Evolutionary conservation across 495 filamentous ascomycete species (phyloP), one percentile per base, ranked within the genome.

Genomic region (Penicillium robsamsonii): DNA sequence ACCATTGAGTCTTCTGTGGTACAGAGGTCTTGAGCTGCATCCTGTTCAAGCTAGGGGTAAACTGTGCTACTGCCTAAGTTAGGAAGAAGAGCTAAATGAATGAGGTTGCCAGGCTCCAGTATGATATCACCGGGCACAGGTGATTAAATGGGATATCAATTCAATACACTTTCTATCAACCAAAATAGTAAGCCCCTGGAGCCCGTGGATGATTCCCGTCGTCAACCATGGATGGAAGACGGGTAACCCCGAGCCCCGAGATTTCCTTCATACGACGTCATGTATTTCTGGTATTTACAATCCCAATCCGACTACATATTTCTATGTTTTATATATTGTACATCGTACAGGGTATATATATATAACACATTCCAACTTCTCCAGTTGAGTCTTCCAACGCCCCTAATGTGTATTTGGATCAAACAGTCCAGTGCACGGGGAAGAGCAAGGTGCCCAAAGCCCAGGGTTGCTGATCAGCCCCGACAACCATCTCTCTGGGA

Each of bases 11-110:
- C 13, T 52, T 43, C 50, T 42, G 52, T 54, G 41, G 43, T 29
- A 54, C 52, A 27, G 37, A 37, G 40, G 9, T 8, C 18, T 54
- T 54, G 52, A 46, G 41, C 52, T 54, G 52, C 52, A 52, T 52
- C 50, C 52, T 54, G 42, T 46, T 54, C 52, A 37, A 54, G 50
- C 38, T 27, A 52, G 52, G 52, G 52, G 52, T 54, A 54, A 46
- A 35, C 29, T 18, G 50, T 43, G 37, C 24, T 31, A 52, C 38
- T 40, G 24, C 35, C 50, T 52, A 29, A 12, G 31, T 37, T n/a
- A 13, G 51, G 22, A 53, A 22, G 18, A 20, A 22, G 27, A 15
- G 11, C 18, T 40, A 4, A 18, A 40, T 24, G 13, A 40, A 30
- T 8, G 50, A 41, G 37, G 41, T 51, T 24, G 27, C 10, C 41